Percentiles rank a stretch among this genome's conserved stretches.
These are phyloP conservation scores for Erythrophleum ivorense DNA, from an alignment of 331 rosid genomes.

Conservation along the genomic window DNA sequence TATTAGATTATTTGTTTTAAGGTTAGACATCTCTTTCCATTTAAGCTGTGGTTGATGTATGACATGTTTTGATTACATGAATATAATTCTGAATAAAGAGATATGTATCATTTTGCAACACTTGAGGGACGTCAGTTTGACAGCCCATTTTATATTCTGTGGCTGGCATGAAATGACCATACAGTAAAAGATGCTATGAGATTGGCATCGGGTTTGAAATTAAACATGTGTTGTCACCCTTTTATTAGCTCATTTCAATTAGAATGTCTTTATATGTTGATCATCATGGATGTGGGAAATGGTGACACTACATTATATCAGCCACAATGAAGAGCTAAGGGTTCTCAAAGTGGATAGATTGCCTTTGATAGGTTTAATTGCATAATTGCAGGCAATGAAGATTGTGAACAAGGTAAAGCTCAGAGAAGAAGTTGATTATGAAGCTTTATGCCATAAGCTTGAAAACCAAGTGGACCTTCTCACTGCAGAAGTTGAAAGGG, in stretches of 20 bases:
- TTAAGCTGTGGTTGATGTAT: neutral
- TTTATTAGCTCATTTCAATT: neutral
- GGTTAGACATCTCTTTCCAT: neutral
- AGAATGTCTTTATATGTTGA: neutral
- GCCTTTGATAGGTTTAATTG: neutral
- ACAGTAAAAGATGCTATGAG: neutral
- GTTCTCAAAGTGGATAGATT: neutral
- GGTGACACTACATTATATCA: neutral
- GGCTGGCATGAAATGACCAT: neutral
- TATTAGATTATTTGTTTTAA: neutral
- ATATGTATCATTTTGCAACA: neutral
- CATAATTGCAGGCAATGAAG: conserved; percentile 66
- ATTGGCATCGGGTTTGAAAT: neutral
- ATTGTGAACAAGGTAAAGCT: conserved; percentile 66
- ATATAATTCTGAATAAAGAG: neutral
- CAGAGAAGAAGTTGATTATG: conserved; percentile 76
- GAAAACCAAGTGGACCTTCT: conserved; percentile 70
- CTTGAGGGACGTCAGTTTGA: neutral
- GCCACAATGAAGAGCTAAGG: neutral
- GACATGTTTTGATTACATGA: neutral
- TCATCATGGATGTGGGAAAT: neutral
- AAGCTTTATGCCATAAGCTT: conserved; percentile 70
- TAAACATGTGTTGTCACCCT: neutral
- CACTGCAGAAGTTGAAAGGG: conserved; percentile 69
- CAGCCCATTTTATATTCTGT: neutral